Conservation (phyloP, 768 basidiomycete genomes). For the Rhizopogon vulgaris region DNA sequence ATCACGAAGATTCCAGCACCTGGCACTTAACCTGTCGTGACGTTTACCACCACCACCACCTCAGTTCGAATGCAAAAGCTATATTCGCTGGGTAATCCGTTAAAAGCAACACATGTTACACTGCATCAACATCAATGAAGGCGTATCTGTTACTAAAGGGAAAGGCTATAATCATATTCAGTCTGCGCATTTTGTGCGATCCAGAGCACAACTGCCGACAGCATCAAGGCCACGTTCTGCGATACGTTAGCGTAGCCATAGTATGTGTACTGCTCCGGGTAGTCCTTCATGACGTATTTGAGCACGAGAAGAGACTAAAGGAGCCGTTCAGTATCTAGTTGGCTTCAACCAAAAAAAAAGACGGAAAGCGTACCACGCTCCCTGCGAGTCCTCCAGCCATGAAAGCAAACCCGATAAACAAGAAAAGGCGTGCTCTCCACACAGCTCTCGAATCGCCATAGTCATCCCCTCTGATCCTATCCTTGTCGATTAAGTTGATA, state of each 20-base stretch:
- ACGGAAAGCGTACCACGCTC: conserved; percentile 67
- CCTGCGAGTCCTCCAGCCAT: conserved; percentile 99
- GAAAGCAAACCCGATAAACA: conserved; percentile 93
- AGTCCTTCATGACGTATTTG: conserved; percentile 78
- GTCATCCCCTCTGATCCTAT: conserved; percentile 73
- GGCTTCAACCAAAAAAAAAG: neutral
- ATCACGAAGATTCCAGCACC: too few species aligned
- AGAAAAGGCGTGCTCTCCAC: conserved; percentile 83
- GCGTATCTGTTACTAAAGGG: conserved; percentile 35
- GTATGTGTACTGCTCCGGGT: conserved; percentile 72
- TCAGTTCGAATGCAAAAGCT: too few species aligned
- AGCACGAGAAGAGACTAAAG: conserved; percentile 78
- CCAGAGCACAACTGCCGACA: conserved; percentile 87
- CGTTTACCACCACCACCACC: too few species aligned
- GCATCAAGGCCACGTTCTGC: conserved; percentile 82
- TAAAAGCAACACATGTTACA: neutral
- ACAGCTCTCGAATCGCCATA: conserved; percentile 81
- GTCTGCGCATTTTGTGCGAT: conserved; percentile 77
- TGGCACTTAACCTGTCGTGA: too few species aligned
- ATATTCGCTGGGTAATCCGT: too few species aligned
- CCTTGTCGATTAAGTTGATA: conserved; percentile 94
- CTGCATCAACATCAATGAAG: neutral
- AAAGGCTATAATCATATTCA: conserved; percentile 93
- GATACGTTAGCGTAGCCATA: conserved; percentile 96
- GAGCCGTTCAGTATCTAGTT: neutral